Base-by-base conservation (phyloP, 176 grass and related monocot species). In the Coix lacrymajobi region DNA sequence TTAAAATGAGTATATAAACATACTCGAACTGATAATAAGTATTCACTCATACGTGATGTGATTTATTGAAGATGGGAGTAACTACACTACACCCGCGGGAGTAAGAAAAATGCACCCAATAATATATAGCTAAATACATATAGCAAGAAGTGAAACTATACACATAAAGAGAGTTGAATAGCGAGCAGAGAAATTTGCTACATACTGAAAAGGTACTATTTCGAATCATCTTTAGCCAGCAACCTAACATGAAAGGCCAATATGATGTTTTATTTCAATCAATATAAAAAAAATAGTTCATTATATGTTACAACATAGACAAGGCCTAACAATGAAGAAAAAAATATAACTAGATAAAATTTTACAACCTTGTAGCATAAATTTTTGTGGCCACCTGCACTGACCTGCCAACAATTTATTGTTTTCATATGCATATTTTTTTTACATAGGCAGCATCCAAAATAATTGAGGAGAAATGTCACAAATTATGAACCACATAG, bases 311-410 rank as follows among this genome's bases (percentile, higher is more conserved):
- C 28, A 81, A n/a, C 39, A 57, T 69, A 29, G 62, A 45, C 19
- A 34, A 78, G 30, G 69, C 58, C 78, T 65, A 41, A 80, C 65
- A 71, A 65, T 34, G 20, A 77, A 71, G 17, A 82, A 61, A 77
- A 76, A 37, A 77, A 57, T 41, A 40, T 24, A 56, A 83, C 11
- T 51, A 19, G 7, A 71, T 41, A 40, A 28, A 33, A 36, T 34
- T 13, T 9, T 15, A 80, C 24, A 36, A 26, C 14, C 40, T 39
- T 69, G 51, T 30, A 80, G 8, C n/a, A 75, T 45, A 33, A 37
- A 67, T 84, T 84, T 80, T 84, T 17, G 69, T 75, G 32, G 6
- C 4, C 24, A 61, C 25, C 31, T n/a, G n/a, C n/a, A n/a, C n/a
- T n/a, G n/a, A n/a, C n/a, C n/a, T 60, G 19, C 78, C 8, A 48